Evolutionary conservation across 306 rosid genomes (phyloP).

Genomic region (Fragaria vesca): DNA sequence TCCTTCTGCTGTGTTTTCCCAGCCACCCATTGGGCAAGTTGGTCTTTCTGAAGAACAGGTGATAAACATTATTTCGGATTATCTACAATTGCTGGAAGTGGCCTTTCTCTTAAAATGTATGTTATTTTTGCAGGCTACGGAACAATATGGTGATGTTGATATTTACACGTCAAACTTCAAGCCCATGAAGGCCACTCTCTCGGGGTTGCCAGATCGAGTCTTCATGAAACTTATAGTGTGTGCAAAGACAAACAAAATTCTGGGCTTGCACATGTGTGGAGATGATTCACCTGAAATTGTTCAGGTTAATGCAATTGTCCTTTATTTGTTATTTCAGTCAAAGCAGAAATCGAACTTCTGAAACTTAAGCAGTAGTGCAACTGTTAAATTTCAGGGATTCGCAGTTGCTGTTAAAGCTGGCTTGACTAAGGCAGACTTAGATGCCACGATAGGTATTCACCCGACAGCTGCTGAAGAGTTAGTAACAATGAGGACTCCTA

Average conservation of each 20-base stretch:
- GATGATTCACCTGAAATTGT: slow-evolving; percentile 88
- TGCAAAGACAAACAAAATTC: slow-evolving; percentile 68
- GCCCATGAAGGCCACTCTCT: slow-evolving; percentile 93
- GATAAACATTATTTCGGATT: slow-evolving; percentile 17
- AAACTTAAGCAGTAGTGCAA: slow-evolving; percentile 21
- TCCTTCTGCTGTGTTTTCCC: slow-evolving; percentile 97
- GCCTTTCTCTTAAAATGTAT: slow-evolving; percentile 12
- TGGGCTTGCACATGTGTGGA: slow-evolving; percentile 94
- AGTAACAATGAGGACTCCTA: slow-evolving; percentile 88
- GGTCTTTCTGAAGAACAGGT: slow-evolving; percentile 97
- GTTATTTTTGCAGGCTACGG: slow-evolving; percentile 61
- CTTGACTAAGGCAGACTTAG: slow-evolving; percentile 88
- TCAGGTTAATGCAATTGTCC: slow-evolving; percentile 60
- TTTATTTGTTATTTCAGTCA: slow-evolving; percentile 3
- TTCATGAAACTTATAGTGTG: slow-evolving; percentile 87
- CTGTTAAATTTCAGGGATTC: slow-evolving; percentile 66
- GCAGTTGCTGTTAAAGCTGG: slow-evolving; percentile 95
- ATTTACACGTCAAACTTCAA: slow-evolving; percentile 77
- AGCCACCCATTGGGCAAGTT: slow-evolving; percentile 93
- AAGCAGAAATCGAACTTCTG: background rate
- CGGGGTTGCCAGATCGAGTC: slow-evolving; percentile 86
- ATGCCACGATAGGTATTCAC: slow-evolving; percentile 89
- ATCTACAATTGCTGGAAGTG: slow-evolving; percentile 12
- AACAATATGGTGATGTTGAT: slow-evolving; percentile 78
- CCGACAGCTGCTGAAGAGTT: slow-evolving; percentile 95